phyloP scores from a whole-genome alignment of 306 rosid species.

The Vigna nakashimae region DNA sequence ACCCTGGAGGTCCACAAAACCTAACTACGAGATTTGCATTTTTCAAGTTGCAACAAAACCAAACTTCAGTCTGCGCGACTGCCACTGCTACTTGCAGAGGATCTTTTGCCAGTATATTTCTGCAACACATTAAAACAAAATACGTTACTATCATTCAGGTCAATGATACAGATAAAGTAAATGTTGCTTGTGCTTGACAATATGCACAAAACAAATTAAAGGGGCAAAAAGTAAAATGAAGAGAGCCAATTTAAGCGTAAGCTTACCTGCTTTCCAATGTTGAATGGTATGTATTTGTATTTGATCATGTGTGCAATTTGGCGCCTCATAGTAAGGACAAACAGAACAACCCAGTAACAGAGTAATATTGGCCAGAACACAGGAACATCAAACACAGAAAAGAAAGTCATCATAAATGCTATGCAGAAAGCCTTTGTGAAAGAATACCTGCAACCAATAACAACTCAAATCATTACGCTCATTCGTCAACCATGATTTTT shows the following conservation, averaged over 20 bases:
- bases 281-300: slow-evolving; percentile 82
- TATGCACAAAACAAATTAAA: neutral
- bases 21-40: slow-evolving; percentile 37
- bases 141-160: neutral
- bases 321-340: slow-evolving; percentile 92
- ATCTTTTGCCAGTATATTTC: slow-evolving; percentile 58
- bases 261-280: slow-evolving; percentile 83
- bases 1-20: slow-evolving; percentile 52
- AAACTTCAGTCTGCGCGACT: slow-evolving; percentile 52
- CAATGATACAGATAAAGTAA: neutral
- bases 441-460: slow-evolving; percentile 68
- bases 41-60: slow-evolving; percentile 22
- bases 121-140: slow-evolving; percentile 36
- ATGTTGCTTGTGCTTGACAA: slow-evolving; percentile 8
- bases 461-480: neutral
- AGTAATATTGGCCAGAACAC: slow-evolving; percentile 95
- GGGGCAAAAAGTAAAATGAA: neutral
- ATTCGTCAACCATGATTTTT: neutral
- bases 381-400: slow-evolving; percentile 88
- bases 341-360: slow-evolving; percentile 88
- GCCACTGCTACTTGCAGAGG: slow-evolving; percentile 54
- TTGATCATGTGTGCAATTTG: slow-evolving; percentile 95
- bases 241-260: slow-evolving; percentile 17
- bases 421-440: slow-evolving; percentile 85
- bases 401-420: slow-evolving; percentile 90